phyloP scores from a whole-genome alignment of 495 filamentous ascomycete species.

The Annulohypoxylon moriforme region DNA sequence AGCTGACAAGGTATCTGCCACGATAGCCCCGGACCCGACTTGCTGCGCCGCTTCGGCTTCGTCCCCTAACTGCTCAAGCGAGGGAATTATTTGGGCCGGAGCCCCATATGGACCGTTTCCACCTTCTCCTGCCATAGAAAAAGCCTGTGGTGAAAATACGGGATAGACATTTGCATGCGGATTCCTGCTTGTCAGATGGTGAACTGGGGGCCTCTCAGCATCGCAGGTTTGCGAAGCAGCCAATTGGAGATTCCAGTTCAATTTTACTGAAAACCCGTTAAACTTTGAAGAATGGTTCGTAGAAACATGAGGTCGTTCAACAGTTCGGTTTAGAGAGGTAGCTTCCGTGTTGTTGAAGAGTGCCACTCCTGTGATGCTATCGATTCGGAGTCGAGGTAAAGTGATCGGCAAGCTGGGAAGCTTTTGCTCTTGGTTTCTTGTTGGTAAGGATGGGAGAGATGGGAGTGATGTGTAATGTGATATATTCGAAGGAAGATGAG shows the following conservation, averaged over 20 bases:
- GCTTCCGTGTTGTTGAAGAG: constrained; percentile 20
- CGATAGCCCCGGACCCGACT: constrained; percentile 37
- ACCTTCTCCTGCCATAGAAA: constrained; percentile 28
- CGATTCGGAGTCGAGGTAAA: constrained; percentile 28
- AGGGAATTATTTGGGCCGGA: background rate
- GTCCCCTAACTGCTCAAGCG: constrained; percentile 14
- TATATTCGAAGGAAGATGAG: constrained; percentile 19
- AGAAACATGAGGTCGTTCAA: constrained; percentile 6
- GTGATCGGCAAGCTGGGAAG: constrained; percentile 13
- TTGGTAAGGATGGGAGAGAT: constrained; percentile 4
- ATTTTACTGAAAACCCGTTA: constrained; percentile 23
- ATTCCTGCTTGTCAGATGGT: constrained; percentile 9
- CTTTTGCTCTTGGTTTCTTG: constrained; percentile 5
- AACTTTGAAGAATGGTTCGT: constrained; percentile 10
- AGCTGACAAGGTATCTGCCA: constrained; percentile 33
- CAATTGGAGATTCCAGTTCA: constrained; percentile 28
- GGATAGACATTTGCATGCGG: constrained; percentile 26
- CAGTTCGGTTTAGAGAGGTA: background rate
- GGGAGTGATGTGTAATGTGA: constrained; percentile 25
- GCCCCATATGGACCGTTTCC: constrained; percentile 1
- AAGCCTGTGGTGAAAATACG: constrained; percentile 2
- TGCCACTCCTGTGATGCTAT: constrained; percentile 9
- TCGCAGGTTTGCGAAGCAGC: constrained; percentile 16
- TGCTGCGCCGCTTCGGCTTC: constrained; percentile 34
- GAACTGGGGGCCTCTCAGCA: constrained; percentile 11